phyloP scores from a whole-genome alignment of 202 grass and related monocot species.

The Bolboschoenoplectus hybrid region DNA sequence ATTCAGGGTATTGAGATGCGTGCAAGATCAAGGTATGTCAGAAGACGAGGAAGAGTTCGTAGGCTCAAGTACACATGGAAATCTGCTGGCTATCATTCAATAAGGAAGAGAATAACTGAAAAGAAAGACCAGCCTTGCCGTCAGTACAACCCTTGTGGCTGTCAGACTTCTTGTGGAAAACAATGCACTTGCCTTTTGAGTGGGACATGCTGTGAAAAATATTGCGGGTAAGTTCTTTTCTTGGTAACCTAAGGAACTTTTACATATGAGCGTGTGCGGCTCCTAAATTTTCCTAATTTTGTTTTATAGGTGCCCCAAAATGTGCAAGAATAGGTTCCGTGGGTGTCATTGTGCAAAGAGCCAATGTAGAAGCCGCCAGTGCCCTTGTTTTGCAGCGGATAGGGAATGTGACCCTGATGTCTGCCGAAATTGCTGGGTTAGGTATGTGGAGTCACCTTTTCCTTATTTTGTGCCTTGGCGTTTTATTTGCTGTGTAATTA shows the following conservation, averaged over 20 bases:
- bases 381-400: slow-evolving; percentile 98
- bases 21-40: slow-evolving; percentile 71
- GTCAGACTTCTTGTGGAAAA: slow-evolving; percentile 93
- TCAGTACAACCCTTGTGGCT: slow-evolving; percentile 94
- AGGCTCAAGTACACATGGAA: slow-evolving; percentile 98
- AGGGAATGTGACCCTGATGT: slow-evolving; percentile 99
- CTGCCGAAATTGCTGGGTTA: slow-evolving; percentile 96
- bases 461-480: slow-evolving; percentile 24
- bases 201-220: slow-evolving; percentile 95
- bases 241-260: not conserved
- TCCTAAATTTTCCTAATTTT: slow-evolving; percentile 25
- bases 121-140: slow-evolving; percentile 91
- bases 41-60: slow-evolving; percentile 89
- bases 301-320: slow-evolving; percentile 87
- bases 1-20: slow-evolving; percentile 73
- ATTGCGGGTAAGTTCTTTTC: slow-evolving; percentile 62
- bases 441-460: slow-evolving; percentile 61
- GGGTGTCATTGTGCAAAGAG: slow-evolving; percentile 99
- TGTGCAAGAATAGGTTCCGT: slow-evolving; percentile 96
- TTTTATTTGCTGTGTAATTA: not conserved
- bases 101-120: slow-evolving; percentile 95
- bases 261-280: not conserved
- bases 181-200: slow-evolving; percentile 85
- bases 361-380: slow-evolving; percentile 94
- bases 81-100: slow-evolving; percentile 90